Conservation (phyloP, 108 stramenopile species). For the Epipyxis sp. region DNA sequence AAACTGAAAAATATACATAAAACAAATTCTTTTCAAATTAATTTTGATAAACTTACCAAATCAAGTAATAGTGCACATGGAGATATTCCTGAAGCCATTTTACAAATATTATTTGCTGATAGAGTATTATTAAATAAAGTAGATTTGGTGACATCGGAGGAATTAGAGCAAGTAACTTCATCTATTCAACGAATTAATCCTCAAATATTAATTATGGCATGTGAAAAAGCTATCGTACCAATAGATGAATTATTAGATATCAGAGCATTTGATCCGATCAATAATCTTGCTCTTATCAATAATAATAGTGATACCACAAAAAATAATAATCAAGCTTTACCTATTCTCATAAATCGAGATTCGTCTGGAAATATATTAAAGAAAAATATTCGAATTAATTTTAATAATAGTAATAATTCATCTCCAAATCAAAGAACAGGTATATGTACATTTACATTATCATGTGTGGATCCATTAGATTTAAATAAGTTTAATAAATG, state of each 20-base stretch:
- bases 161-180: not conserved
- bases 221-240: not conserved
- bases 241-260: constrained; percentile 1
- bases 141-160: not conserved
- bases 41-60: too few relatives aligned
- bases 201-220: not conserved
- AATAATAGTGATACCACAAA: not conserved
- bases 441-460: not conserved
- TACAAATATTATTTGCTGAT: constrained; percentile 22
- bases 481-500: constrained; percentile 15
- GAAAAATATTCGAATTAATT: not conserved
- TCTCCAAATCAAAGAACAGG: not conserved
- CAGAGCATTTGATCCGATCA: constrained; percentile 42
- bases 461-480: not conserved
- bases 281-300: constrained; percentile 64
- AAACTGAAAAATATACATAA: too few relatives aligned
- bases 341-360: constrained; percentile 8
- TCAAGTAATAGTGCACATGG: not conserved
- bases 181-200: not conserved
- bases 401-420: not conserved
- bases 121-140: constrained; percentile 11
- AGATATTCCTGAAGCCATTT: not conserved
- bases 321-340: not conserved
- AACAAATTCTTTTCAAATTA: too few relatives aligned
- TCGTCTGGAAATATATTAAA: constrained; percentile 14